Evolutionary conservation across 768 basidiomycete genomes (phyloP).

Genomic region (Lactifluus echinatus): DNA sequence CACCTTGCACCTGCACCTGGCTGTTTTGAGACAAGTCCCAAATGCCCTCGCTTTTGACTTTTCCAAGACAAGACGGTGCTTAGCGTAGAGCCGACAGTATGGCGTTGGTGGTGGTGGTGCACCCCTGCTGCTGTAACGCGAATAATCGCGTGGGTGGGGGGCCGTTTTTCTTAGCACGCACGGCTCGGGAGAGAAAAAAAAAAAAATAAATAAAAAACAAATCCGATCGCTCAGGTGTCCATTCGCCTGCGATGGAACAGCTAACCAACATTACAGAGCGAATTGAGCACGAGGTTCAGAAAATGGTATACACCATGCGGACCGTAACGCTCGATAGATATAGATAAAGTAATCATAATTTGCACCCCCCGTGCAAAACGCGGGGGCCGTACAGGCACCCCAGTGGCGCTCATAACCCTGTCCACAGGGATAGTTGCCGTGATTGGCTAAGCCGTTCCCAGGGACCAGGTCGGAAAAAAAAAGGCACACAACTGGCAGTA

Average conservation of each 20-base stretch:
- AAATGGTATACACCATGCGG: background rate
- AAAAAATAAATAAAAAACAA: background rate
- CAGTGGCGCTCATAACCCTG: slow-evolving; percentile 2
- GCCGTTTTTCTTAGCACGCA: too few species aligned
- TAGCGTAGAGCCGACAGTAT: background rate
- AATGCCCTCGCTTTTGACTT: background rate
- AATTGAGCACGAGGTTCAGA: background rate
- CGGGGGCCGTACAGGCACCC: slow-evolving; percentile 5
- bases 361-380: too few species aligned
- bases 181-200: background rate
- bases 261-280: background rate
- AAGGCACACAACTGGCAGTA: background rate
- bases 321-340: background rate
- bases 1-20: background rate
- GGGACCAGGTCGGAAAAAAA: background rate
- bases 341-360: background rate
- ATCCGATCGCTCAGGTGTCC: background rate
- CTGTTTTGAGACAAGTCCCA: background rate
- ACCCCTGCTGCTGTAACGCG: background rate
- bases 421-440: background rate
- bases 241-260: background rate
- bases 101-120: background rate
- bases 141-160: too few species aligned
- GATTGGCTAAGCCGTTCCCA: background rate
- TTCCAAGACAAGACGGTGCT: background rate